Evolutionary conservation across 805 yeast genomes (phyloP).

Genomic region (Suhomyces vadensis): DNA sequence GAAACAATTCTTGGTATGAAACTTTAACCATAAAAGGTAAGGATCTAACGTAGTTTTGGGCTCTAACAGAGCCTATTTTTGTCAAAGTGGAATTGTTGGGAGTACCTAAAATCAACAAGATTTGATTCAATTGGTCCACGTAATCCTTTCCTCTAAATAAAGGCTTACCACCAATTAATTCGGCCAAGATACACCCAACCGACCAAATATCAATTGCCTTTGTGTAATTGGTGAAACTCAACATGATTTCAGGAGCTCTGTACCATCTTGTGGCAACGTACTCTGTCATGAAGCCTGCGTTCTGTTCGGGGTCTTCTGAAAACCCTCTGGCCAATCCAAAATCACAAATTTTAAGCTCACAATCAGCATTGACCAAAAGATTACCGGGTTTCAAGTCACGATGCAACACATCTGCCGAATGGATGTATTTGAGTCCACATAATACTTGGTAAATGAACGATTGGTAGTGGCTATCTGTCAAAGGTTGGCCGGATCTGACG

Average conservation of each 20-base stretch:
- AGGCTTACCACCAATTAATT: slow-evolving; percentile 86
- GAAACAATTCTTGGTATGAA: slow-evolving; percentile 70
- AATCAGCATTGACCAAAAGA: slow-evolving; percentile 89
- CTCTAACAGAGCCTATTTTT: slow-evolving; percentile 74
- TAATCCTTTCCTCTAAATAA: slow-evolving; percentile 94
- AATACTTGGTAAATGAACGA: slow-evolving; percentile 87
- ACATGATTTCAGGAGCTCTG: slow-evolving; percentile 96
- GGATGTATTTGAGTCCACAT: slow-evolving; percentile 88
- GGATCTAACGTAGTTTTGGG: slow-evolving; percentile 87
- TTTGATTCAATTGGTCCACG: slow-evolving; percentile 90
- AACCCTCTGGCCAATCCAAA: slow-evolving; percentile 95
- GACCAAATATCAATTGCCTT: slow-evolving; percentile 98
- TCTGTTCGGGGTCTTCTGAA: slow-evolving; percentile 75
- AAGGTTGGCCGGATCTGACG: slow-evolving; percentile 87
- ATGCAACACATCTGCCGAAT: slow-evolving; percentile 89
- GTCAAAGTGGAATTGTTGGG: slow-evolving; percentile 59
- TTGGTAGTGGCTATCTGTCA: slow-evolving; percentile 94
- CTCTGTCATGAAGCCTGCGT: slow-evolving; percentile 93
- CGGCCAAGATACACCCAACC: slow-evolving; percentile 95
- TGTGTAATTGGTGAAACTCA: slow-evolving; percentile 90
- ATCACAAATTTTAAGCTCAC: slow-evolving; percentile 95
- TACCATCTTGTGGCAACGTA: slow-evolving; percentile 99
- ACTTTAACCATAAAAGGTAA: slow-evolving; percentile 80
- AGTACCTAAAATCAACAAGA: slow-evolving; percentile 85
- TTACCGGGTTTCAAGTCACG: slow-evolving; percentile 95